Base-by-base conservation (phyloP, 2,329 filamentous ascomycete genomes). In the Exophiala oligosperma region DNA sequence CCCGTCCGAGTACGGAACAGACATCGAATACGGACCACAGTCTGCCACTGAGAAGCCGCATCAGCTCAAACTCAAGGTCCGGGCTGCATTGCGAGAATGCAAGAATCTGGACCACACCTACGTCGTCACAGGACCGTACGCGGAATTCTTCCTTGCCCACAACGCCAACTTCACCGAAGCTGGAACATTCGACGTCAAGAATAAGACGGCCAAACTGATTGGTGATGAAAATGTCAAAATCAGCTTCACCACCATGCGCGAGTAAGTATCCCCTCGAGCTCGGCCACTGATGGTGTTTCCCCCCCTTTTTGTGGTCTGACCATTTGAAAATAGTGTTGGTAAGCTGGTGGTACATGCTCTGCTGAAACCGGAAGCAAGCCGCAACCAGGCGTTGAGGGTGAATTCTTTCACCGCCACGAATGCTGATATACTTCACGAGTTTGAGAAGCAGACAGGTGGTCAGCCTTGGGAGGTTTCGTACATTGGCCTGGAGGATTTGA, bases 331-430 rank as follows among this genome's bases (percentile, higher is more conserved):
- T 26, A 61, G 60, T 66, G 86, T 90, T 9, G 88, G 87, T 2
- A 84, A 82, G 51, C 78, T 88, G n/a, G 79, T 90, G 0, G 82
- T 84, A 0, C 83, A 83, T 0, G 80, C 86, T 1, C 76, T 90
- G 9, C 77, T 76, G 8, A 81, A 86, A 57, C 83, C 85, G 1
- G 72, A 80, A 11, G 75, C 71, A 3, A 77, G 82, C 0, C 77
- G 76, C 32, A 82, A 82, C 63, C 80, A 81, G 56, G 80, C 82
- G 0, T 72, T 91, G 40, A 86, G 83, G 59, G 84, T 91, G 2
- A 87, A 90, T 67, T 90, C 87, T 0, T 91, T 90, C 64, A 85
- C 86, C 0, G 79, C 82, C 1, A 89, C 84, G 0, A 82, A 85
- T 0, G 77, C 81, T 5, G 73, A 83, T 24, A 84, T 90, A n/a